Evolutionary conservation across 2,329 filamentous ascomycete genomes (phyloP).

Genomic region (Exophiala mesophila): DNA sequence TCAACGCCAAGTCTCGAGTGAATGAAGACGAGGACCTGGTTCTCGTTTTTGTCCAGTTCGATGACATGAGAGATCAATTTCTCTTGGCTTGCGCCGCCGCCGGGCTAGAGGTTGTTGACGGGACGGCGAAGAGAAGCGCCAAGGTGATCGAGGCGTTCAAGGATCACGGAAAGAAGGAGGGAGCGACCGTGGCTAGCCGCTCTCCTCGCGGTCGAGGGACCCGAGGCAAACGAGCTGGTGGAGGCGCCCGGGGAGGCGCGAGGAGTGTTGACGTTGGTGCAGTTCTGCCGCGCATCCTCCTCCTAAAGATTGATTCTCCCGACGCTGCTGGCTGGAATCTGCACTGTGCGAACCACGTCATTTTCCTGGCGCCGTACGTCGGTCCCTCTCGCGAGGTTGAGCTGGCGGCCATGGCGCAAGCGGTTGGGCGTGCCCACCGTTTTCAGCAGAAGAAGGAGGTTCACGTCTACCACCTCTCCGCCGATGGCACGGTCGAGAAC

Average conservation of each 20-base stretch:
- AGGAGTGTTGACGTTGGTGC: constrained; percentile 28
- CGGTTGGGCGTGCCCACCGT: constrained; percentile 56
- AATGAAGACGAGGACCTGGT: constrained; percentile 41
- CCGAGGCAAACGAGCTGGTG: no score
- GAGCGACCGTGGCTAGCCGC: no score
- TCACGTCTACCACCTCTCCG: constrained; percentile 51
- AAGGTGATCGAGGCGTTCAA: constrained; percentile 37
- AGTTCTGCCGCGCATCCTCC: constrained; percentile 43
- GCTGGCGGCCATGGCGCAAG: constrained; percentile 56
- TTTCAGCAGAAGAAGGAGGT: constrained; percentile 56
- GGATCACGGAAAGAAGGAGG: not conserved
- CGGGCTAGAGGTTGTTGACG: constrained; percentile 32
- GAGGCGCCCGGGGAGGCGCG: no score
- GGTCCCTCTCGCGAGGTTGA: constrained; percentile 50
- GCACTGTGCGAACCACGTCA: constrained; percentile 58
- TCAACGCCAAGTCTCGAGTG: constrained; percentile 1
- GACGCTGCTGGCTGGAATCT: constrained; percentile 61
- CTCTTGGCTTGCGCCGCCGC: constrained; percentile 11
- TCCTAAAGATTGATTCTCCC: constrained; percentile 54
- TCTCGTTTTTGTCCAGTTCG: constrained; percentile 51
- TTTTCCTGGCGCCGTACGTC: constrained; percentile 57
- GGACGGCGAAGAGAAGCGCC: constrained; percentile 24
- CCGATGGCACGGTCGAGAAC: constrained; percentile 42
- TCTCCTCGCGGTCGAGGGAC: no score
- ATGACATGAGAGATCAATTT: constrained; percentile 10